phyloP scores from a whole-genome alignment of 768 basidiomycete species.

The Strobilomyces confusus region DNA sequence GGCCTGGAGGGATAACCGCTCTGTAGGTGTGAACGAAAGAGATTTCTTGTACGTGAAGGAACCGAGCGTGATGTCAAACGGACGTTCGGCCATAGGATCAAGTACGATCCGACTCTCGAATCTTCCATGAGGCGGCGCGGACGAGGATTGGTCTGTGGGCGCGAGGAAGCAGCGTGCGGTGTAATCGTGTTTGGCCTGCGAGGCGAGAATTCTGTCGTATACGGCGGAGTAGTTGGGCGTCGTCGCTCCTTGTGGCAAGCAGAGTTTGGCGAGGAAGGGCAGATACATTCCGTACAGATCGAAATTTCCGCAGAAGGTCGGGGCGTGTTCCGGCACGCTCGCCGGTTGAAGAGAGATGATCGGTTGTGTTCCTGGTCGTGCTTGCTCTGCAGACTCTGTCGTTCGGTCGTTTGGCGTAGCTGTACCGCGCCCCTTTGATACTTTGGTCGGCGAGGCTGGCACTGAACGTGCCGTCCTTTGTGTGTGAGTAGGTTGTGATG shows the following conservation, averaged over 20 bases:
- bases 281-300: conserved; percentile 40
- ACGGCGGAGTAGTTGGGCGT: conserved; percentile 28
- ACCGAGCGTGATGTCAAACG: conserved; percentile 30
- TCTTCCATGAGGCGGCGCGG: conserved; percentile 19
- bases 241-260: conserved; percentile 26
- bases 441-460: conserved; percentile 9
- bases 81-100: conserved; percentile 35
- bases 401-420: neutral
- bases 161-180: conserved; percentile 32
- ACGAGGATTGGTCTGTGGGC: conserved; percentile 1
- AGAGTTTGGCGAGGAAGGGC: conserved; percentile 33
- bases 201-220: conserved; percentile 34
- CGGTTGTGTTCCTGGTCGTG: conserved; percentile 4
- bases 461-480: conserved; percentile 3
- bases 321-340: conserved; percentile 1
- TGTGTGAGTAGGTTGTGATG: conserved; percentile 5
- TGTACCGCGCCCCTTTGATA: conserved; percentile 2
- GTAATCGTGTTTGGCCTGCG: conserved; percentile 37
- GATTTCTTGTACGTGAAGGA: conserved; percentile 22
- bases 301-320: conserved; percentile 33
- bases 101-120: conserved; percentile 25
- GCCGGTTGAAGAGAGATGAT: conserved; percentile 5
- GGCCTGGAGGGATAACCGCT: conserved; percentile 24
- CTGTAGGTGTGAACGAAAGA: conserved; percentile 28
- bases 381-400: neutral